phyloP scores from a whole-genome alignment of 768 basidiomycete genomes.

The Aureoboletus auriporus region DNA sequence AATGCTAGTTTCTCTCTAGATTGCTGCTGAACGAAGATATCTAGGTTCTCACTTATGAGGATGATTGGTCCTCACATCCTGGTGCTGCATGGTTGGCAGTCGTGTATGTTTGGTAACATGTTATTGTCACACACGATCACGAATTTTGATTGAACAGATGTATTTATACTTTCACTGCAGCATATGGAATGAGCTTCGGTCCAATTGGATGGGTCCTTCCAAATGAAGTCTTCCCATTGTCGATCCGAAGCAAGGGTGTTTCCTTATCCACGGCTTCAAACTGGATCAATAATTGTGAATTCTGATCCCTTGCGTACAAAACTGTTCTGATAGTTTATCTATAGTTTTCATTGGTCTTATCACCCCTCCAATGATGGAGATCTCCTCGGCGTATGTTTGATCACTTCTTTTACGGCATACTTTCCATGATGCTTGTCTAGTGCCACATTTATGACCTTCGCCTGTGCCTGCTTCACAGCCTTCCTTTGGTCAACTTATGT shows the following conservation, averaged over 20 bases:
- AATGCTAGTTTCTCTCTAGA: background rate
- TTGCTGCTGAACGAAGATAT: background rate
- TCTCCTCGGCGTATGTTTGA: slow-evolving; percentile 50
- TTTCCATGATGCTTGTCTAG: slow-evolving; percentile 29
- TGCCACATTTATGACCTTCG: slow-evolving; percentile 66
- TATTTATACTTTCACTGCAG: slow-evolving; percentile 71
- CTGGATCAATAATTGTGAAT: slow-evolving; percentile 78
- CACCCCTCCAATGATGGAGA: slow-evolving; percentile 62
- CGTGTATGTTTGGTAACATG: slow-evolving; percentile 37
- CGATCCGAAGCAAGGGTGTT: slow-evolving; percentile 78
- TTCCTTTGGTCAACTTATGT: slow-evolving; percentile 67
- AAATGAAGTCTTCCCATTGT: slow-evolving; percentile 77
- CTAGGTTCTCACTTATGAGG: slow-evolving; percentile 47
- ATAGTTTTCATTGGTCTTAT: slow-evolving; percentile 72
- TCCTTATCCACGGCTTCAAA: slow-evolving; percentile 82
- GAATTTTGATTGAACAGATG: slow-evolving; percentile 34
- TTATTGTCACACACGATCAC: background rate
- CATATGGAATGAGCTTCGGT: slow-evolving; percentile 75
- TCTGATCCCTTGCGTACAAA: background rate
- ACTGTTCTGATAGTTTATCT: background rate
- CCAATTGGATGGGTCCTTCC: slow-evolving; percentile 84
- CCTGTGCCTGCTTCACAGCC: slow-evolving; percentile 57
- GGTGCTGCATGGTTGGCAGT: slow-evolving; percentile 69
- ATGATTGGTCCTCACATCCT: slow-evolving; percentile 56
- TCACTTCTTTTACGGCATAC: background rate